phyloP scores from a whole-genome alignment of 2,329 filamentous ascomycete genomes.

The Aspergillus transmontanensis region DNA sequence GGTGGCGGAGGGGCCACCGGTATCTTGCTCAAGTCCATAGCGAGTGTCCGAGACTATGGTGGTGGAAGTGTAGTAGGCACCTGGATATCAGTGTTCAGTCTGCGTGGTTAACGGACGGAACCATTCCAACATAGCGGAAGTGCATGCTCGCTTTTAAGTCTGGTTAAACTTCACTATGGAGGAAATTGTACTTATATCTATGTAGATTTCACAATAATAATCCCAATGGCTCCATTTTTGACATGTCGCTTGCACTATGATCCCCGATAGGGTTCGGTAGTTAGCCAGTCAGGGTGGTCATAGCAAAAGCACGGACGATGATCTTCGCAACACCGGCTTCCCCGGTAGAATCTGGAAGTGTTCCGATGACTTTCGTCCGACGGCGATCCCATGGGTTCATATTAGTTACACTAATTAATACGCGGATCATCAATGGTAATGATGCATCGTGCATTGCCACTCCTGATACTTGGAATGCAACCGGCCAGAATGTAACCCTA shows the following conservation, averaged over 20 bases:
- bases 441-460: neutral
- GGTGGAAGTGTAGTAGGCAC: neutral
- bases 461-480: neutral
- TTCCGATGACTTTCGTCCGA: neutral
- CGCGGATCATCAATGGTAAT: neutral
- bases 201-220: neutral
- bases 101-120: neutral
- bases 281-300: neutral
- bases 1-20: slow-evolving; percentile 13
- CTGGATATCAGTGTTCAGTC: neutral
- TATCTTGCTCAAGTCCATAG: slow-evolving; percentile 14
- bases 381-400: neutral
- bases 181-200: neutral
- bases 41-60: neutral
- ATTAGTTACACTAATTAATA: neutral
- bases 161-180: neutral
- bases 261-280: neutral
- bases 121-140: neutral
- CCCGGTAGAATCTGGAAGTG: neutral
- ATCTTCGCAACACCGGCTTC: neutral
- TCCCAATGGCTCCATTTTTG: neutral
- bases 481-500: neutral
- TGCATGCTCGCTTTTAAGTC: neutral
- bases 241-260: neutral
- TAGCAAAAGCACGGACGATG: neutral